Evolutionary conservation across 805 yeast species (phyloP).

Genomic region (Kazachstania psychrophila): DNA sequence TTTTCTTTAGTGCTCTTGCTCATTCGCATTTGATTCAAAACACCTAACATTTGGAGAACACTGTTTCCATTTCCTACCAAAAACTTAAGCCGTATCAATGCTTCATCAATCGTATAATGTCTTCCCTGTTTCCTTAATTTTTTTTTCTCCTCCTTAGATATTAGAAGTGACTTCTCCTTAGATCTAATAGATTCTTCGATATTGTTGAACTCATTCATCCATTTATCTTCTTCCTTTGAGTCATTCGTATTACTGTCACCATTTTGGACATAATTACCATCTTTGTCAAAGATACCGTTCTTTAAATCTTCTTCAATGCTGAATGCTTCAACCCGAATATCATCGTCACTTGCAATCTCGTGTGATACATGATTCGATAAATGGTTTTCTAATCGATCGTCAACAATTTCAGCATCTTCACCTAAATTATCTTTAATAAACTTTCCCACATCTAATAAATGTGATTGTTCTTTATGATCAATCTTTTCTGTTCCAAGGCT

Average conservation of each 20-base stretch:
- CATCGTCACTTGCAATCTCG: neutral
- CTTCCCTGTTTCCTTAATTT: slow-evolving; percentile 10
- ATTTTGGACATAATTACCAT: slow-evolving; percentile 39
- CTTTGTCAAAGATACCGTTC: slow-evolving; percentile 41
- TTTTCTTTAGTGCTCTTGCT: slow-evolving; percentile 6
- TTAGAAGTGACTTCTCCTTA: slow-evolving; percentile 5
- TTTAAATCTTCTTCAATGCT: slow-evolving; percentile 40
- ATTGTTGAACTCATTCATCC: slow-evolving; percentile 20
- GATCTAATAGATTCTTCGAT: slow-evolving; percentile 10
- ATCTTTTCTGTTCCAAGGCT: neutral
- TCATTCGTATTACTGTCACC: slow-evolving; percentile 27
- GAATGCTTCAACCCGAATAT: slow-evolving; percentile 37
- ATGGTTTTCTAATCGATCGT: no score
- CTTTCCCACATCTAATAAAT: slow-evolving; percentile 17
- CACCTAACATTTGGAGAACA: slow-evolving; percentile 39
- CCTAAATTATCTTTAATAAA: slow-evolving; percentile 15
- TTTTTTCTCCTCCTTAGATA: slow-evolving; percentile 18
- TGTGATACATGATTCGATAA: no score
- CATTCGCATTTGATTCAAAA: slow-evolving; percentile 25
- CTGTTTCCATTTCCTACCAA: slow-evolving; percentile 41
- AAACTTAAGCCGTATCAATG: slow-evolving; percentile 28
- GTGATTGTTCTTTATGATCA: slow-evolving; percentile 1
- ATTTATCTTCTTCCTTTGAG: slow-evolving; percentile 14
- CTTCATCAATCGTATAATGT: slow-evolving; percentile 19
- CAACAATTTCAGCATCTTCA: neutral